A percentile compares a stretch with the other conserved stretches of the same genome.
phyloP scores from a whole-genome alignment of 2,329 filamentous ascomycete species.

The Thielaviopsis euricoi region DNA sequence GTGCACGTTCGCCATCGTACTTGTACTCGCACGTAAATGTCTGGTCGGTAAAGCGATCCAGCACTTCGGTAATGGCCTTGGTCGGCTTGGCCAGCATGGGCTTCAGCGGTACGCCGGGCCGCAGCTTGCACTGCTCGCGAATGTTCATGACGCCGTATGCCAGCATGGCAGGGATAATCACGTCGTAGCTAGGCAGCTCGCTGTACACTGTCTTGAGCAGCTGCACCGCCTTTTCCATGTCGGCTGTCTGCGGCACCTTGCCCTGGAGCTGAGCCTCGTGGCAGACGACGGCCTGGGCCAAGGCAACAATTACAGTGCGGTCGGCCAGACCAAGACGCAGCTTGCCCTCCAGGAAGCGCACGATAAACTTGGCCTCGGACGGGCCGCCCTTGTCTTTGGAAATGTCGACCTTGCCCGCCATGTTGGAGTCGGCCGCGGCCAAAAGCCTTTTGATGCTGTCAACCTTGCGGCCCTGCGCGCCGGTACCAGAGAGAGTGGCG shows the following conservation, averaged over 20 bases:
- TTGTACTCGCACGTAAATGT: slow-evolving; percentile 98
- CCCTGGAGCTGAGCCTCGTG: slow-evolving; percentile 63
- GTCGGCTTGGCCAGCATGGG: slow-evolving; percentile 98
- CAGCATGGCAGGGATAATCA: slow-evolving; percentile 80
- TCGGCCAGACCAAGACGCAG: slow-evolving; percentile 82
- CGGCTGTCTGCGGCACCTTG: slow-evolving; percentile 50
- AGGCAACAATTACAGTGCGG: slow-evolving; percentile 73
- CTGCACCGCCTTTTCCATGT: slow-evolving; percentile 69
- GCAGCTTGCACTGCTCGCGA: slow-evolving; percentile 72
- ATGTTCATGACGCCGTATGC: slow-evolving; percentile 73
- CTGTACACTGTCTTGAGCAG: slow-evolving; percentile 86
- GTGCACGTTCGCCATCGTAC: slow-evolving; percentile 94
- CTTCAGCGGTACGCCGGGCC: slow-evolving; percentile 86
- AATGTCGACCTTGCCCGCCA: slow-evolving; percentile 69
- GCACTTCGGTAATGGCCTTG: slow-evolving; percentile 92
- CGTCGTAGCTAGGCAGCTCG: slow-evolving; percentile 86
- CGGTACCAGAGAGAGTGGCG: slow-evolving; percentile 71
- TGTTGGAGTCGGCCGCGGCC: slow-evolving; percentile 68
- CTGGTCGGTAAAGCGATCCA: slow-evolving; percentile 90
- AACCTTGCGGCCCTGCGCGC: slow-evolving; percentile 79
- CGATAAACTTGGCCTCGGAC: slow-evolving; percentile 86
- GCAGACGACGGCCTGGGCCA: slow-evolving; percentile 74
- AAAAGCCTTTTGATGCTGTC: slow-evolving; percentile 91
- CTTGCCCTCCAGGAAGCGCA: slow-evolving; percentile 89
- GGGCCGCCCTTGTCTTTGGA: slow-evolving; percentile 81